Evolutionary conservation across 768 basidiomycete species (phyloP), one percentile per base, ranked within the genome.

Genomic region (Mrakia frigida): DNA sequence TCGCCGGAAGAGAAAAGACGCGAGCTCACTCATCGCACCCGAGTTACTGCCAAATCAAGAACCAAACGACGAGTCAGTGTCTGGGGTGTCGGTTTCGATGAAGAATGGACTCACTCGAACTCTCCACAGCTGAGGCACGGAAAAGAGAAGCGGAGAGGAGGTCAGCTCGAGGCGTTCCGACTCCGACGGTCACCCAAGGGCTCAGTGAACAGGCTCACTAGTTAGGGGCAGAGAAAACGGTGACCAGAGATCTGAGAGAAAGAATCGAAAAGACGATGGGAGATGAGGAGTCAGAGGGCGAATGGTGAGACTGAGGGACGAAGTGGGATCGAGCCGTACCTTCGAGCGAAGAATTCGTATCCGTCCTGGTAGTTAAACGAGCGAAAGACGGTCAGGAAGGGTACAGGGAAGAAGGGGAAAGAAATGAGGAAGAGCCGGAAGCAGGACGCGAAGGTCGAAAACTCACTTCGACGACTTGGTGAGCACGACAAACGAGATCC

Each of bases 401-500:
- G 73, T 13, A 41, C 39, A 43, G 37, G 25, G 46, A 43, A 60
- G 35, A 25, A 31, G 37, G 23, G 21, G 18, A 33, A 11, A 0
- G 16, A 33, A 31, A 37, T 13, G 10, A 52, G 63, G 18, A 31
- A 33, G 68, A 41, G 13, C 25, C 25, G 23, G 10, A 14, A 1
- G 56, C 56, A 25, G 9, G 31, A 41, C 4, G 28, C 25, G 37
- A 69, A 33, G 6, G n/a, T 56, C n/a, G n/a, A n/a, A n/a, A 28
- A 28, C 56, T 56, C 28, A 56, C 56, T 25, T 98, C 96, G 71
- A 98, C 96, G 83, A 98, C 96, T 92, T 95, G 81, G 33, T 72
- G 70, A 37, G 50, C 70, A 6, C 70, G 43, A 72, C 70, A 72
- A 23, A 72, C 37, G 46, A 56, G 56, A 28, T 56, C 56, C 56